Conservation (phyloP, 2,329 filamentous ascomycete genomes). For the Pseudogymnoascus sp. region DNA sequence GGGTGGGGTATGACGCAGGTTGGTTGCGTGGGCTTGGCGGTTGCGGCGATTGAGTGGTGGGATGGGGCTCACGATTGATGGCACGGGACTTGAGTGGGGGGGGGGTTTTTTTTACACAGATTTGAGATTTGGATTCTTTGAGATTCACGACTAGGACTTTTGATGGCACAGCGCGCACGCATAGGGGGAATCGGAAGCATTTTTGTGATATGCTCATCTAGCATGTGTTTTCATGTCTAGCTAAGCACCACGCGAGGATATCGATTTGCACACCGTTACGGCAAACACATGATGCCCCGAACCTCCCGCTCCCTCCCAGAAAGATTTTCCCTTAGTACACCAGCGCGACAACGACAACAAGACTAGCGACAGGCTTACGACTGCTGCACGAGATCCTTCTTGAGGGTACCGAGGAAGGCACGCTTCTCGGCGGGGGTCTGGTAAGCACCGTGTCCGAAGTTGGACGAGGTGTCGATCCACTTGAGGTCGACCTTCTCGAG, state of each 20-base stretch:
- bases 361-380: constrained; percentile 35
- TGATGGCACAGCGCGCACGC: neutral
- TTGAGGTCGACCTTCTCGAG: constrained; percentile 99
- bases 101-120: neutral
- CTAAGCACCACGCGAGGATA: constrained; percentile 9
- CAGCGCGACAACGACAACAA: constrained; percentile 19
- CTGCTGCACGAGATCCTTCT: constrained; percentile 75
- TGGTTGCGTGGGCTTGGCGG: neutral
- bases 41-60: neutral
- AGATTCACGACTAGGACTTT: neutral
- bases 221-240: constrained; percentile 10
- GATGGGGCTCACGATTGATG: neutral
- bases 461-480: constrained; percentile 99
- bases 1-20: constrained; percentile 1
- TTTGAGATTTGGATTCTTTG: neutral
- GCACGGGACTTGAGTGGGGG: neutral
- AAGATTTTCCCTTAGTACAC: constrained; percentile 6
- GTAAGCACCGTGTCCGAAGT: constrained; percentile 99
- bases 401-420: constrained; percentile 95
- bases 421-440: constrained; percentile 98
- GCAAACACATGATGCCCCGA: constrained; percentile 18
- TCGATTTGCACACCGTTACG: constrained; percentile 20
- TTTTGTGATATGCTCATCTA: constrained; percentile 9
- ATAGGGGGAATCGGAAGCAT: neutral
- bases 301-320: constrained; percentile 22